Conservation (phyloP, 257 asterid species). For the Nicotiana undulata region DNA sequence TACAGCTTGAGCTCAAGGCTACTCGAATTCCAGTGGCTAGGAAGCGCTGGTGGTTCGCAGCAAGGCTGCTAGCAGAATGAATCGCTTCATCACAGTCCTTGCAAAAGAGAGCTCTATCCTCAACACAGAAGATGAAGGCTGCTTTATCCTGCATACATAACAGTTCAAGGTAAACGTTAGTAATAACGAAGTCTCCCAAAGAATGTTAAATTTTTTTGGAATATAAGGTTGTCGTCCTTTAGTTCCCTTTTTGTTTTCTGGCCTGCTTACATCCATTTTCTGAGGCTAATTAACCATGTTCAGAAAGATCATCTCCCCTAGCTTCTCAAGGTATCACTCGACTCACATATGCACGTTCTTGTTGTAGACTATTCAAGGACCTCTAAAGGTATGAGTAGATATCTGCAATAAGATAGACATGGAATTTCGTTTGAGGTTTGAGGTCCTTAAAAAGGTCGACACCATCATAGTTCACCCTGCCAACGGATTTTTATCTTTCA, state of each 20-base stretch:
- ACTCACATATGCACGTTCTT: background rate
- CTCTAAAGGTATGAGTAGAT: background rate
- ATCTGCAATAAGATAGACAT: background rate
- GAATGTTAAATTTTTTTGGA: background rate
- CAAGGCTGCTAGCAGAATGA: conserved; percentile 64
- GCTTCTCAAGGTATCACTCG: background rate
- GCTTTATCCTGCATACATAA: conserved; percentile 53
- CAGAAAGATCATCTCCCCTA: background rate
- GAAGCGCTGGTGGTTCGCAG: conserved; percentile 87
- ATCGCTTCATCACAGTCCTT: conserved; percentile 85
- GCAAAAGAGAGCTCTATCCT: conserved; percentile 94
- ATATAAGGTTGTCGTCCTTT: background rate
- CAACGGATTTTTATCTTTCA: background rate
- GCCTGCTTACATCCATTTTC: background rate
- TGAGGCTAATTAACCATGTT: background rate
- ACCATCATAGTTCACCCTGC: background rate
- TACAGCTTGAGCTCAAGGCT: conserved; percentile 56
- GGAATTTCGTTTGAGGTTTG: background rate
- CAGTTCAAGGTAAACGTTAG: background rate
- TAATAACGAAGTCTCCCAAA: background rate
- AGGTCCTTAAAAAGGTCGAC: background rate
- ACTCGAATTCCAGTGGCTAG: conserved; percentile 92
- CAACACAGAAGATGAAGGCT: conserved; percentile 96
- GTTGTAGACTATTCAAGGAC: background rate
- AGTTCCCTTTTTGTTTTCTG: background rate